A percentile compares a stretch with the other conserved stretches of the same genome.
Conservation (phyloP, 176 grass and related monocot genomes). For the Lolium rigidum region DNA sequence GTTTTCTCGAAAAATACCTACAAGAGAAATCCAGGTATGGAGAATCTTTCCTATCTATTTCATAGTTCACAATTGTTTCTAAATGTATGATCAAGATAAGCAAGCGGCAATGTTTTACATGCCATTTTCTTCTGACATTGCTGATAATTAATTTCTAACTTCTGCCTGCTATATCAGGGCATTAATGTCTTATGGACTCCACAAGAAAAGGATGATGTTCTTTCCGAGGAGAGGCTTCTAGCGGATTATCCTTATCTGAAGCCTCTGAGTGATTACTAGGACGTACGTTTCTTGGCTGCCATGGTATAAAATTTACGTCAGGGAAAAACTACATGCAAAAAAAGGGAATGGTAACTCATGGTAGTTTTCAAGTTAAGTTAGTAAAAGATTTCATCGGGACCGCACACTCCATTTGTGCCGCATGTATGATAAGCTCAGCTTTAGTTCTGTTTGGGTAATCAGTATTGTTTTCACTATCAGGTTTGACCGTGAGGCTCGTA, state of each 20-base stretch:
- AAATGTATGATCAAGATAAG: not conserved
- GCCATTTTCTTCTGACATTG: not conserved
- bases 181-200: not conserved
- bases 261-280: slow-evolving; percentile 8
- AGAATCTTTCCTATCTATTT: not conserved
- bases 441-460: not conserved
- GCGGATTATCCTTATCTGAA: not conserved
- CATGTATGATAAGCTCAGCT: not conserved
- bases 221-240: not conserved
- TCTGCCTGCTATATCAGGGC: not conserved
- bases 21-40: not conserved
- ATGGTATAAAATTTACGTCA: no score
- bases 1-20: no score
- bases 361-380: not conserved
- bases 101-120: not conserved
- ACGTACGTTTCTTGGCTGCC: no score
- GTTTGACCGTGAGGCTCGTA: not conserved
- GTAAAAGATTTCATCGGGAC: no score
- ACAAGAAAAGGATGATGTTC: not conserved
- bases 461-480: not conserved
- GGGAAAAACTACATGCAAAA: no score
- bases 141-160: not conserved
- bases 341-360: not conserved
- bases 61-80: not conserved
- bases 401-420: not conserved